Conservation (phyloP, 2,329 filamentous ascomycete species). For the Cordyceps javanica region DNA sequence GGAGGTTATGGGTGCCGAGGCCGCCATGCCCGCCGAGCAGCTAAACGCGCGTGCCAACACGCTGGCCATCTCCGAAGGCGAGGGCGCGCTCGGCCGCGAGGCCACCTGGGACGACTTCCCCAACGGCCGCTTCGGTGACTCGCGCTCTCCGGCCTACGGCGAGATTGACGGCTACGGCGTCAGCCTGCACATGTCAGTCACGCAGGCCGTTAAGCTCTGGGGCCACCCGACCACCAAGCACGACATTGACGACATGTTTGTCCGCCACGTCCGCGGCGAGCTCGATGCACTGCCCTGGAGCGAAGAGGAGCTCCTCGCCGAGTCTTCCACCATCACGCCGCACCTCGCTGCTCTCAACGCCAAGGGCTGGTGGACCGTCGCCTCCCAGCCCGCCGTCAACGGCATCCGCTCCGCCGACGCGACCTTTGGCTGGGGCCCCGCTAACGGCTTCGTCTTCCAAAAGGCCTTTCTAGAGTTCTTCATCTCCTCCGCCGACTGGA, state of each 20-base stretch:
- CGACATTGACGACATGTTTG: constrained; percentile 78
- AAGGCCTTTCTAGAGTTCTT: constrained; percentile 99
- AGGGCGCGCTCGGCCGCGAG: constrained; percentile 82
- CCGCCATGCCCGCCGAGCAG: constrained; percentile 65
- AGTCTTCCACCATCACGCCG: constrained; percentile 74
- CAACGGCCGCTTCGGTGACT: constrained; percentile 92
- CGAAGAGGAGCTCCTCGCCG: constrained; percentile 77
- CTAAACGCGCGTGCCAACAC: constrained; percentile 78
- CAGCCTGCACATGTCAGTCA: constrained; percentile 84
- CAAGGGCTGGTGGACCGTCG: constrained; percentile 92
- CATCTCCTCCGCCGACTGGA: constrained; percentile 68
- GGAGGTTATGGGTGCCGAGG: constrained; percentile 71
- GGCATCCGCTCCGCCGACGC: constrained; percentile 69
- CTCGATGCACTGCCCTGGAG: constrained; percentile 86
- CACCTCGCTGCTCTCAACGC: constrained; percentile 71
- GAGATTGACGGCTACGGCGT: constrained; percentile 98
- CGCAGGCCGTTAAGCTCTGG: constrained; percentile 80
- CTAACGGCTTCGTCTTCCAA: constrained; percentile 91
- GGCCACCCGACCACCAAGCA: constrained; percentile 61
- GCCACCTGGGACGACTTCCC: constrained; percentile 99
- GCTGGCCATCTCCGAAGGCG: constrained; percentile 88
- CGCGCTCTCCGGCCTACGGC: constrained; percentile 86
- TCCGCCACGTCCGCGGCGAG: constrained; percentile 71
- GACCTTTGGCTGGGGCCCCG: constrained; percentile 89
- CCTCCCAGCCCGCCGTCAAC: constrained; percentile 90